A percentile compares a stretch with the other conserved stretches of the same genome.
Evolutionary conservation across 2,329 filamentous ascomycete species (phyloP).

Genomic region (Fonsecaea erecta): DNA sequence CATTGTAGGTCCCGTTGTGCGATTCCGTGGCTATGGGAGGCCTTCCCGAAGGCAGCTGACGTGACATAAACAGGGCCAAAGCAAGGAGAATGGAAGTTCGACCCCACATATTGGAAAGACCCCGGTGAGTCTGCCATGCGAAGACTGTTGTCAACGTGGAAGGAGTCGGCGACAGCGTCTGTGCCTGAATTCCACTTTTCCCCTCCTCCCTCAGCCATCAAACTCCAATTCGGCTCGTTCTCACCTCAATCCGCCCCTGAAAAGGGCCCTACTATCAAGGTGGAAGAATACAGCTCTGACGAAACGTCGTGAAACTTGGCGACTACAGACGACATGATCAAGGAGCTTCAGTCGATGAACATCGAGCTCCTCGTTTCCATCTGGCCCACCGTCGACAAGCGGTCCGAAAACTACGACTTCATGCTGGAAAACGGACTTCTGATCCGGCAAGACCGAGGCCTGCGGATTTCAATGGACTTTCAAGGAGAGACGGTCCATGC

Average conservation of each 20-base stretch:
- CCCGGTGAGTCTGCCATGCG: slow-evolving; percentile 50
- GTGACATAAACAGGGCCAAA: slow-evolving; percentile 51
- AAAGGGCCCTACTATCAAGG: slow-evolving; percentile 14
- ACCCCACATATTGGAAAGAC: slow-evolving; percentile 67
- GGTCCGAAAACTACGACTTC: slow-evolving; percentile 63
- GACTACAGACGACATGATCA: slow-evolving; percentile 62
- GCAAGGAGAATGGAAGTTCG: slow-evolving; percentile 72
- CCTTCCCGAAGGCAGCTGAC: background rate
- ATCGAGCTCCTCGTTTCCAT: slow-evolving; percentile 72
- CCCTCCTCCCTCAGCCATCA: slow-evolving; percentile 7
- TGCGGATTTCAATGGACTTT: slow-evolving; percentile 63
- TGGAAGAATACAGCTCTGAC: slow-evolving; percentile 25
- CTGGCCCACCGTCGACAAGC: slow-evolving; percentile 68
- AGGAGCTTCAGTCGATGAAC: slow-evolving; percentile 61
- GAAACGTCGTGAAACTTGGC: slow-evolving; percentile 10
- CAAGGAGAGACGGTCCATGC: slow-evolving; percentile 65
- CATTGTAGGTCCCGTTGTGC: slow-evolving; percentile 50
- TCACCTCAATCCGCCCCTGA: slow-evolving; percentile 4
- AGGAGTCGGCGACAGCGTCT: slow-evolving; percentile 22
- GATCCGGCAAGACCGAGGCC: slow-evolving; percentile 64
- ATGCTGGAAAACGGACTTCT: slow-evolving; percentile 66
- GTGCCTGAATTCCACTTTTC: slow-evolving; percentile 16
- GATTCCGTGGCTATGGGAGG: background rate
- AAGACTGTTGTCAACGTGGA: slow-evolving; percentile 27
- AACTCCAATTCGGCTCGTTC: slow-evolving; percentile 15